phyloP scores from a whole-genome alignment of 2,329 filamentous ascomycete genomes.

The Stachybotrys chartarum region DNA sequence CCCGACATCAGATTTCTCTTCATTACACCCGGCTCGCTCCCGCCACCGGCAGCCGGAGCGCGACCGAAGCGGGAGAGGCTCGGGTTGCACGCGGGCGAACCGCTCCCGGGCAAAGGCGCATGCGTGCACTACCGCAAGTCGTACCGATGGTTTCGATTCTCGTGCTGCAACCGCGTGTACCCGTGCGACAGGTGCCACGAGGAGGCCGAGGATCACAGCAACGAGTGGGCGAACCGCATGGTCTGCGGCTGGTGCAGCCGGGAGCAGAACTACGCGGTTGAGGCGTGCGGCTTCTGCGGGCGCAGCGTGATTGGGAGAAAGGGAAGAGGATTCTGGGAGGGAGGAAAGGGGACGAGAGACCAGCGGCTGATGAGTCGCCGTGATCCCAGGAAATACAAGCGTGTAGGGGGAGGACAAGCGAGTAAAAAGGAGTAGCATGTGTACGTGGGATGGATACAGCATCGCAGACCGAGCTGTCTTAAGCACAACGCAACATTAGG shows the following conservation, averaged over 20 bases:
- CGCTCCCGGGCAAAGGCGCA: constrained; percentile 44
- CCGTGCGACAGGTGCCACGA: constrained; percentile 73
- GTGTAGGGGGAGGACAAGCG: constrained; percentile 39
- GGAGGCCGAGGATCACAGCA: constrained; percentile 58
- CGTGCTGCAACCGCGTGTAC: constrained; percentile 51
- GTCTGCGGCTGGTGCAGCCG: constrained; percentile 73
- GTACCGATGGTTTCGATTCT: constrained; percentile 60
- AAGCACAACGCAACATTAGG: no score
- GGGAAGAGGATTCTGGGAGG: constrained; percentile 75
- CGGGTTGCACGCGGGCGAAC: constrained; percentile 49
- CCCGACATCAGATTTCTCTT: constrained; percentile 72
- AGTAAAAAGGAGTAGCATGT: constrained; percentile 3
- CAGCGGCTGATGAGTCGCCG: constrained; percentile 65
- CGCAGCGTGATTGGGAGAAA: constrained; percentile 59
- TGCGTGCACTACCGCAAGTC: constrained; percentile 53
- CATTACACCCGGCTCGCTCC: constrained; percentile 49
- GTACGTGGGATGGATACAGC: neutral
- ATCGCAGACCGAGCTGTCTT: neutral
- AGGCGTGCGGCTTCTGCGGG: constrained; percentile 69
- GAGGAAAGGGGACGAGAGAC: constrained; percentile 74
- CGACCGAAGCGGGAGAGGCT: constrained; percentile 45
- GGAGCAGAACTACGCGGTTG: constrained; percentile 72
- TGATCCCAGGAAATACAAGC: constrained; percentile 66
- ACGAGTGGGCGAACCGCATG: constrained; percentile 81
- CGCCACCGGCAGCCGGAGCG: constrained; percentile 30